Evolutionary conservation across 139 green algal species (phyloP), one percentile per base, ranked within the genome.

Genomic region (Chlorella sp.): DNA sequence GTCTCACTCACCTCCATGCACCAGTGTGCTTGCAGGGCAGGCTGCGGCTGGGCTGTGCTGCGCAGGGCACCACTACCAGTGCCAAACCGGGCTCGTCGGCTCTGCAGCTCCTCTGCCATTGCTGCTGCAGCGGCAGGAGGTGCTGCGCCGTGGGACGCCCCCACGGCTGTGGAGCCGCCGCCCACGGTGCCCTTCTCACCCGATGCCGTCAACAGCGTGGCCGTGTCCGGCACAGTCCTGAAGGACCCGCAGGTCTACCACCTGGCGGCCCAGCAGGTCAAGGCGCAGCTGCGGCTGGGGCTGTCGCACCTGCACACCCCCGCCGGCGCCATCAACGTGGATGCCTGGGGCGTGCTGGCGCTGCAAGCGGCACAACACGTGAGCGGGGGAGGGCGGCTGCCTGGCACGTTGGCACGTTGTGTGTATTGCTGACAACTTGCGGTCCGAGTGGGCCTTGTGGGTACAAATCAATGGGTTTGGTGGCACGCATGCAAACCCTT

Each of bases 341-440:
- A 78, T 32, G 36, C 30, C 72, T 78, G 38, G 7, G 72, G 72
- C 1, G 72, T 48, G 72, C 72, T 78, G 43, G 72, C 72, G 24
- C 72, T 78, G 43, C 72, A 78, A 32, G 43, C 60, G 72, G 30
- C 72, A 13, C 72, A 78, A 44, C 72, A 78, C 32, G 72, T 78
- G 72, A 78, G 72, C 24, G 51, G 51, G 51, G 51, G 9, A 16
- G 4, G 51, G 51, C 51, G 24, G 46, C n/a, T n/a, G n/a, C n/a
- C n/a, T n/a, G n/a, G n/a, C n/a, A n/a, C n/a, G n/a, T n/a, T n/a
- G n/a, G n/a, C n/a, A n/a, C n/a, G n/a, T n/a, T n/a, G n/a, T n/a
- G n/a, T n/a, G n/a, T n/a, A n/a, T n/a, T n/a, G n/a, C n/a, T n/a
- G n/a, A n/a, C n/a, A n/a, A n/a, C n/a, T n/a, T n/a, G n/a, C n/a